Base-by-base conservation (phyloP, 768 basidiomycete species). In the Tricholoma saponaceum region DNA sequence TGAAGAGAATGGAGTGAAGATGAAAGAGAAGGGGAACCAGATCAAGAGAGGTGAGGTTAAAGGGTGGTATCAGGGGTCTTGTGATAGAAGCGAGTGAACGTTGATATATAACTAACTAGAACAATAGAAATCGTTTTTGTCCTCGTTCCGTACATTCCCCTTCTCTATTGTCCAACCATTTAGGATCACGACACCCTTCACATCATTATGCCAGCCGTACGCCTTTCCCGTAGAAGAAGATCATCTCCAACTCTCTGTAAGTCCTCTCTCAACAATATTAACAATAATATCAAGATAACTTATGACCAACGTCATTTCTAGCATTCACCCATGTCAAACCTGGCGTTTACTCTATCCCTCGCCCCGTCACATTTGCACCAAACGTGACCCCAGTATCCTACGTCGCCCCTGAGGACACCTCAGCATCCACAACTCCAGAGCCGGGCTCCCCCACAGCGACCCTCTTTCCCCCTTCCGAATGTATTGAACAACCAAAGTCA, bases 281-380 rank as follows among this genome's bases (percentile, higher is more conserved):
- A 47, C 22, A 39, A 43, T 12, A 14, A n/a, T n/a, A n/a, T n/a
- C n/a, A n/a, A n/a, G n/a, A n/a, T n/a, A n/a, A n/a, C n/a, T n/a
- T n/a, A n/a, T n/a, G n/a, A n/a, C n/a, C n/a, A n/a, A n/a, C n/a
- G n/a, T n/a, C 16, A 20, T 25, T 16, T 8, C 22, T 47, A 65
- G 74, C 72, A 16, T 57, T 70, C 28, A 67, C 71, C 33, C 74
- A 76, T 26, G 78, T 79, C 54, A 84, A 81, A 61, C 70, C 84
- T 4, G 83, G 83, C 14, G 76, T 76, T 56, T 85, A 86, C 51
- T 82, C 82, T 25, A 72, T 78, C 55, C 64, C 68, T n/a, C 75
- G 78, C 1, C 72, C 76, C 4, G 81, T 87, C 25, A 84, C 82
- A 0, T 87, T 87, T 51, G 85, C 84, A 4, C 69, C 69, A 25